Base-by-base conservation (phyloP, 805 yeast species). In the Saccharomycopsis oosterbeekiorum region DNA sequence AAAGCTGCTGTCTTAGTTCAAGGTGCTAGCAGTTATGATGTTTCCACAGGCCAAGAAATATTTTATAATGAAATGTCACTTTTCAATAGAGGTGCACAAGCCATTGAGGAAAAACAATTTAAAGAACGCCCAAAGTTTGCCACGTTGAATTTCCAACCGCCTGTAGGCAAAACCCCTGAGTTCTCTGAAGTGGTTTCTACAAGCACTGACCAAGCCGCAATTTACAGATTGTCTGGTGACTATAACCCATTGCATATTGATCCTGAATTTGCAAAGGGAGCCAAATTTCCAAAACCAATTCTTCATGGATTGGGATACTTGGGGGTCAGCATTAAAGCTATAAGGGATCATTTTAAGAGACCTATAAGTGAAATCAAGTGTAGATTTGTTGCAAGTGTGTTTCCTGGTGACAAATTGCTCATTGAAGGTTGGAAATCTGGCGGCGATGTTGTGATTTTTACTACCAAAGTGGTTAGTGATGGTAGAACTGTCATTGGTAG, bases 191-290 rank as follows among this genome's bases (percentile, higher is more conserved):
- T 78, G 53, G 80, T 83, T 68, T 74, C 79, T 66, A 88, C 94
- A 1, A 70, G 79, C 34, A 77, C 73, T 53, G 88, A 91, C 72
- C 90, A 85, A 73, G 97, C 97, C 55, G 89, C 96, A 3, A 74
- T 92, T 60, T 93, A 93, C 77, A 83, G 99, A 72, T 78, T 93
- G 64, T 86, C 93, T 64, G 98, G 97, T 60, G 99, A 93, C 77
- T 85, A 85, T 73, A 93, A 93, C 74, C 99, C 99, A 63, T 80
- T 93, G 68, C 99, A 92, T 76, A 86, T 93, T 71, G 98, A 93
- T 75, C 97, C 98, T 19, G 78, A 73, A 37, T 87, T 92, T 74
- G 97, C 98, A 15, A 82, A 85, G 65, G 88, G 88, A 61, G 97
- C 93, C 56, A 87, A 86, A 64, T 93, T 93, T 73, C 84, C 84